Evolutionary conservation across 1,139 yeast genomes (phyloP), one percentile per base, ranked within the genome.

Genomic region (Tardiomyces digboiensis): DNA sequence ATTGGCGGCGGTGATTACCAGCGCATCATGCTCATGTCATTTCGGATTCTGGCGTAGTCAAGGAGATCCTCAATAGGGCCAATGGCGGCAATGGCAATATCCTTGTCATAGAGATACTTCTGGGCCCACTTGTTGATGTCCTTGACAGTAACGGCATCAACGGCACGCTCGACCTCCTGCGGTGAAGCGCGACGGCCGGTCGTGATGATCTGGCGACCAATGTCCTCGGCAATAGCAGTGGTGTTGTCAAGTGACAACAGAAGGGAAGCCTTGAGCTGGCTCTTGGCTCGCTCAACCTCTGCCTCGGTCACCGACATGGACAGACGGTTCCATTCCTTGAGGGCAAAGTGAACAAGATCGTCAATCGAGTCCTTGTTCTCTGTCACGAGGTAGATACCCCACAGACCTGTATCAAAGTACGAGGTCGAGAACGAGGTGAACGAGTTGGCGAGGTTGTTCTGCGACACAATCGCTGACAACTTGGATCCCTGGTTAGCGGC

Each of bases 371-470:
- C 74, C 55, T 75, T 76, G 53, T 78, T 75, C 54, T 91, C 97
- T 20, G 94, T 80, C 14, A 89, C 88, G 52, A 91, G 74, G 64
- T 91, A 91, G 57, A 89, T 83, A 33, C 99, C 99, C 96, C 97
- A 88, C 45, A 91, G 71, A 2, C 99, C 99, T 6, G 97, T 85
- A 66, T 91, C 99, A 8, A 96, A 91, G 67, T 91, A 91, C 2
- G 96, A 86, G 4, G 99, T 93, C 21, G 96, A 86, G 67, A 89
- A 91, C 2, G 97, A 88, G 94, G 88, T 82, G 68, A 83, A 91
- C 4, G 95, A 84, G 66, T 91, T 91, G 44, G 97, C 97, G 49
- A 88, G 71, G 44, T 82, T 77, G 50, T 84, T 76, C 37, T 86
- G 82, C 16, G 89, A 81, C 23, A 81, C 80, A 19, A 81, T 74